Evolutionary conservation across 164 flowering plant species (phyloP).

Genomic region (Nelumbo lutea): DNA sequence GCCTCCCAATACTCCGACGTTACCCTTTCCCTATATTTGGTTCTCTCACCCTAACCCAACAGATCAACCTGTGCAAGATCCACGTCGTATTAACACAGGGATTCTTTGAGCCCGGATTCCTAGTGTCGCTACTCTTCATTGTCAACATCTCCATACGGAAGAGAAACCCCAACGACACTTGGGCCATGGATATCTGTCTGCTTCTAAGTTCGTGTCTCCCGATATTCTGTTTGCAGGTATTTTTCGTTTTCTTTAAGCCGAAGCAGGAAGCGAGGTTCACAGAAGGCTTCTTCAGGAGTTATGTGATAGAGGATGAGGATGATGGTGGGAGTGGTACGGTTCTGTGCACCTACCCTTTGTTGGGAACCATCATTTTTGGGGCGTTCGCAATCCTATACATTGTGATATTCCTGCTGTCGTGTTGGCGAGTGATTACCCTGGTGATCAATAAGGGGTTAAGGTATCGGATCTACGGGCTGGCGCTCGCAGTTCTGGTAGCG

Average conservation of each 20-base stretch:
- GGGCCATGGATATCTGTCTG: constrained; percentile 13
- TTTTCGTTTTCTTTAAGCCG: constrained; percentile 28
- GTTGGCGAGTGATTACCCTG: constrained; percentile 37
- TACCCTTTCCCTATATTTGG: constrained; percentile 15
- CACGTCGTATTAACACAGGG: constrained; percentile 55
- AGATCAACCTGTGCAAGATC: constrained; percentile 38
- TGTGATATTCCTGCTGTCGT: constrained; percentile 36
- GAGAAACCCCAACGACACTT: constrained; percentile 10
- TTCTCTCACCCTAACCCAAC: constrained; percentile 19
- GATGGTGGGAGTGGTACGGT: constrained; percentile 17
- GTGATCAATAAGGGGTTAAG: constrained; percentile 61
- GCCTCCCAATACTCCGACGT: constrained; percentile 32
- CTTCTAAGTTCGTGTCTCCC: constrained; percentile 32
- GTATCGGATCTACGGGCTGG: constrained; percentile 36
- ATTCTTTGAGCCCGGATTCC: constrained; percentile 52
- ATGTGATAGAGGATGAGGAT: not conserved
- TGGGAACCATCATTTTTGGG: constrained; percentile 35
- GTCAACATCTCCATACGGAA: constrained; percentile 42
- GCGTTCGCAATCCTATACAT: constrained; percentile 33
- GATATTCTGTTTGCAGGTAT: constrained; percentile 21
- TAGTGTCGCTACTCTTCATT: constrained; percentile 52
- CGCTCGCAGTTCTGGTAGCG: constrained; percentile 24
- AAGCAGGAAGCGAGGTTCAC: constrained; percentile 6
- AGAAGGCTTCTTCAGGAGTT: constrained; percentile 15
- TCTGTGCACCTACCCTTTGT: constrained; percentile 49